Evolutionary conservation across 768 basidiomycete species (phyloP).

Genomic region (Glaciozyma antarctica): DNA sequence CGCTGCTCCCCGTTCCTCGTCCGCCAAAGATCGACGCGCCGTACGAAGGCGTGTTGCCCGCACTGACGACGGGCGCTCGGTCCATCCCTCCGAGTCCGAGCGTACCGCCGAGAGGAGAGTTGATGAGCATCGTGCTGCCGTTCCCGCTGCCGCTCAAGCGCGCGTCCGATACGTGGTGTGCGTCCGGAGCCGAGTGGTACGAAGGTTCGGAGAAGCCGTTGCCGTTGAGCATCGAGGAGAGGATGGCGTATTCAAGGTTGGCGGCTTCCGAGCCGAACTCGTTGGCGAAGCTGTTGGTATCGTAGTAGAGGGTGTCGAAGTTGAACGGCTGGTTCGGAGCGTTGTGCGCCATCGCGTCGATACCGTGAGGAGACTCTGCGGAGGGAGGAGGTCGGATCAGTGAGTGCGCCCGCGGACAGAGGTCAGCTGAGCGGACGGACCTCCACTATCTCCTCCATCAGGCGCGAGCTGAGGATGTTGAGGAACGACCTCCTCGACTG

Average conservation of each 20-base stretch:
- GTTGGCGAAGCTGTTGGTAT: constrained; percentile 1
- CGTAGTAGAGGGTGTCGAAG: constrained; percentile 4
- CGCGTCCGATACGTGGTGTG: background rate
- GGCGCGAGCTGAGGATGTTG: background rate
- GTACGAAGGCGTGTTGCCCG: too few species aligned
- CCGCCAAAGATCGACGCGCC: background rate
- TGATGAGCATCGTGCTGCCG: background rate
- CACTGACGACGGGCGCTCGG: background rate
- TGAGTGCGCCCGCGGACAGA: background rate
- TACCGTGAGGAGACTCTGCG: background rate
- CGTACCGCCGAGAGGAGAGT: background rate
- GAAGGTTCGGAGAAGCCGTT: constrained; percentile 49
- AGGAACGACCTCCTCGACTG: background rate
- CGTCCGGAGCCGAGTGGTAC: background rate
- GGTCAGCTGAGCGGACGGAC: too few species aligned
- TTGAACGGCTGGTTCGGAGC: constrained; percentile 5
- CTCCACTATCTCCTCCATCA: too few species aligned
- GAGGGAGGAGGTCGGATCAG: background rate
- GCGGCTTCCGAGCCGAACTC: constrained; percentile 81
- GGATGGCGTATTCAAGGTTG: constrained; percentile 87
- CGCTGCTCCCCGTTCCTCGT: background rate
- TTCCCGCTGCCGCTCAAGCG: background rate
- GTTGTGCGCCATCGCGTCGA: background rate
- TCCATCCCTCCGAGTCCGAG: background rate
- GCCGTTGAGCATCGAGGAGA: constrained; percentile 65